Evolutionary conservation across 2,329 filamentous ascomycete species (phyloP).

Genomic region (Diplodia intermedia): DNA sequence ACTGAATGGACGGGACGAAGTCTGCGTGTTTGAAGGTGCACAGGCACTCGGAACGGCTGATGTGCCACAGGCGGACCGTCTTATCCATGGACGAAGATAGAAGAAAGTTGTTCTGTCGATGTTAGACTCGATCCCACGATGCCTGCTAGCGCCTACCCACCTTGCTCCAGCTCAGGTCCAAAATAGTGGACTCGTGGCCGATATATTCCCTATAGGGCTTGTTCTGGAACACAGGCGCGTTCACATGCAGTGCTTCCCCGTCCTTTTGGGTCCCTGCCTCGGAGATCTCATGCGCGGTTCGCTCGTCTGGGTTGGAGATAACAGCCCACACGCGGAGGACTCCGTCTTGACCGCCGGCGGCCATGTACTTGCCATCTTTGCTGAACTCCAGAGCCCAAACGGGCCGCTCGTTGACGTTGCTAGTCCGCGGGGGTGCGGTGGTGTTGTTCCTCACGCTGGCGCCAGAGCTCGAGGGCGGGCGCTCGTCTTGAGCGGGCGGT

Average conservation of each 20-base stretch:
- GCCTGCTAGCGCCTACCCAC: conserved; percentile 45
- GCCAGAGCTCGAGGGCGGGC: conserved; percentile 36
- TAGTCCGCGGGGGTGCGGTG: conserved; percentile 5
- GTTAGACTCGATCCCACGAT: background rate
- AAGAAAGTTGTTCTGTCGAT: conserved; percentile 80
- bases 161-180: conserved; percentile 98
- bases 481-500: conserved; percentile 41
- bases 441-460: conserved; percentile 6
- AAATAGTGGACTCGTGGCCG: conserved; percentile 83
- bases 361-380: conserved; percentile 86
- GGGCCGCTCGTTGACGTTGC: conserved; percentile 60
- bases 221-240: conserved; percentile 86
- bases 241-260: conserved; percentile 69
- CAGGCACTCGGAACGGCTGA: conserved; percentile 82
- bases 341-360: conserved; percentile 88
- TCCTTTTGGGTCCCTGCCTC: conserved; percentile 61
- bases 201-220: conserved; percentile 80
- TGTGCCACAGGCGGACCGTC: conserved; percentile 92
- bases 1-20: conserved; percentile 92
- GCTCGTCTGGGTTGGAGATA: conserved; percentile 80
- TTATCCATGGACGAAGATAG: conserved; percentile 98
- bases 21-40: conserved; percentile 95
- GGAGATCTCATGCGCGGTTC: conserved; percentile 74
- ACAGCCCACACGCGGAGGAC: conserved; percentile 89
- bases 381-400: conserved; percentile 96